Base-by-base conservation (phyloP, 768 basidiomycete species). In the Podaxis sp. region DNA sequence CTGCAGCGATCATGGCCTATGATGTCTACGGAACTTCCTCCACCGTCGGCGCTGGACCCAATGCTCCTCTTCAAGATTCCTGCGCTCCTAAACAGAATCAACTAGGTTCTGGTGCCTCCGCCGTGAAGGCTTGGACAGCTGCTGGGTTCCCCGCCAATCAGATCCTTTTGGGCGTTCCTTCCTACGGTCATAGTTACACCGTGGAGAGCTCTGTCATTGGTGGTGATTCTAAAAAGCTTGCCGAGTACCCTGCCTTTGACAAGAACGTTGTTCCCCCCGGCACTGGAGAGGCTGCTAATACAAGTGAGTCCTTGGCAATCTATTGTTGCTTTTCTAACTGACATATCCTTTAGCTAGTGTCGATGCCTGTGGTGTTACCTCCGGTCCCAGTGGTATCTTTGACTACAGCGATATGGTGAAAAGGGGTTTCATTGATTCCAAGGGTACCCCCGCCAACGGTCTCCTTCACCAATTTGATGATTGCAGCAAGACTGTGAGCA, bases 81-180 rank as follows among this genome's bases (percentile, higher is more conserved):
- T 96, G 95, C 67, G 82, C 84, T 1, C 65, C 73, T 4, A 73
- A 83, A 1, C 65, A 73, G 2, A 72, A 79, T 55, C 85, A 86
- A 59, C 73, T 77, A 27, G 92, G 91, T 7, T 93, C 91, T 57
- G 91, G 85, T 14, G 76, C 79, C 14, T 81, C 82, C n/a, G 87
- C 90, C 10, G 79, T 97, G 38, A 67, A 77, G 16, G 79, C 81
- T 4, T 96, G 93, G 94, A 83, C 78, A 0, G 64, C 64, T 0
- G 93, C 93, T 23, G 86, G 85, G 18, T 84, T 96, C 76, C 89
- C 93, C 18, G 75, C 80, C 23, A 61, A 73, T 66, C 78, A 79
- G 72, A 85, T 95, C 59, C 81, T 89, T 18, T 83, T 97, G 36
- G 95, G 91, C 50, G 84, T 97, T 0, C 79, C 93, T 0, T 73